phyloP scores from a whole-genome alignment of 768 basidiomycete species.

The Naganishia friedmannii region DNA sequence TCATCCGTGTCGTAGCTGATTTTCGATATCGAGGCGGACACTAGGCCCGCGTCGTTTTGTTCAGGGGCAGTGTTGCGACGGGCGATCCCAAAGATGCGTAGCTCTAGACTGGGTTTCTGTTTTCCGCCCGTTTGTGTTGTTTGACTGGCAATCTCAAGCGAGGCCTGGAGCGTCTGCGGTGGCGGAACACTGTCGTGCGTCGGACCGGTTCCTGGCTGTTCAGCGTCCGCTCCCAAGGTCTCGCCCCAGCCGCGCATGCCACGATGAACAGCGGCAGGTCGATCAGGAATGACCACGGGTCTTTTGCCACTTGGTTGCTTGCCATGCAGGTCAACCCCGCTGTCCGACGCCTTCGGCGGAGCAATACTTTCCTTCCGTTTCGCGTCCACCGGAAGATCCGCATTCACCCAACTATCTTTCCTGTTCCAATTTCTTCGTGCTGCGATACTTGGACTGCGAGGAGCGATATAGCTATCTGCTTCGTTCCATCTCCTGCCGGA shows the following conservation, averaged over 20 bases:
- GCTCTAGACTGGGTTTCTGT: neutral
- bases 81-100: conserved; percentile 24
- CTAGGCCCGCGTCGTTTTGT: neutral
- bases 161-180: neutral
- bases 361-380: neutral
- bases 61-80: neutral
- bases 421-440: conserved; percentile 29
- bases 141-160: neutral
- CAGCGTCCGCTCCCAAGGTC: conserved; percentile 3
- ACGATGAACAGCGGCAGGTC: conserved; percentile 10
- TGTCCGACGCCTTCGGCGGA: neutral
- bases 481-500: conserved; percentile 26
- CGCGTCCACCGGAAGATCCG: conserved; percentile 3
- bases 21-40: neutral
- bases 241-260: conserved; percentile 33
- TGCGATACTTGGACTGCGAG: conserved; percentile 17
- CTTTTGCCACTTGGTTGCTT: neutral
- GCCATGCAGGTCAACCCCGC: neutral
- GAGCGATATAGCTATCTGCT: conserved; percentile 20
- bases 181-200: neutral
- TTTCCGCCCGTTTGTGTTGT: neutral
- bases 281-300: conserved; percentile 1
- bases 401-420: conserved; percentile 39
- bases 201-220: neutral
- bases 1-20: conserved; percentile 18